Conservation (phyloP, 306 rosid genomes). For the Quillaja saponaria region DNA sequence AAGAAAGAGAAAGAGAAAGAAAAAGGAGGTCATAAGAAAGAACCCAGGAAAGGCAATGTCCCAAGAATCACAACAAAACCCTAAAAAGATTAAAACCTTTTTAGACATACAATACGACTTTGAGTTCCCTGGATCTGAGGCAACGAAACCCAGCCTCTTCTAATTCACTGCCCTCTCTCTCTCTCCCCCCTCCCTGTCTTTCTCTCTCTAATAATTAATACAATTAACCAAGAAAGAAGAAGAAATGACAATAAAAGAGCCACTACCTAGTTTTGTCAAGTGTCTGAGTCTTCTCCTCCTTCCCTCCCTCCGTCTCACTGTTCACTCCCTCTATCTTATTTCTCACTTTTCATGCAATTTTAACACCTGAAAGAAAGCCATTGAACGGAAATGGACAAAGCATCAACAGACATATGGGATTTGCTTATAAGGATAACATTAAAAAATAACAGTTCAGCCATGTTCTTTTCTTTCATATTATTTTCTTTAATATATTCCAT, state of each 20-base stretch:
- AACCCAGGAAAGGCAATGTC: slow-evolving; percentile 55
- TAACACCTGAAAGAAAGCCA: slow-evolving; percentile 63
- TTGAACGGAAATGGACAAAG: slow-evolving; percentile 35
- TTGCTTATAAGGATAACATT: slow-evolving; percentile 40
- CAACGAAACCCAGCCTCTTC: slow-evolving; percentile 62
- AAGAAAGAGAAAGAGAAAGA: slow-evolving; percentile 42
- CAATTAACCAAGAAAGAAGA: slow-evolving; percentile 39
- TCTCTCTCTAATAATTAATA: slow-evolving; percentile 41
- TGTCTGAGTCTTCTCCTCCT: slow-evolving; percentile 33
- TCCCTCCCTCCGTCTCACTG: slow-evolving; percentile 17
- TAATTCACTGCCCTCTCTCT: slow-evolving; percentile 38
- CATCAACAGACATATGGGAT: slow-evolving; percentile 32
- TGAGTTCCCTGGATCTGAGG: slow-evolving; percentile 94
- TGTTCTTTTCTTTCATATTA: neutral
- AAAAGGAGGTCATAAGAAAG: slow-evolving; percentile 65
- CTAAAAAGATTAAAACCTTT: slow-evolving; percentile 53
- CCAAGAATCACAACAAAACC: slow-evolving; percentile 84
- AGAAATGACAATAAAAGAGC: slow-evolving; percentile 26
- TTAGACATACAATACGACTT: slow-evolving; percentile 29
- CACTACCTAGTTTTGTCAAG: slow-evolving; percentile 75
- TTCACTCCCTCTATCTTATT: slow-evolving; percentile 17
- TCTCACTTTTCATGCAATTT: slow-evolving; percentile 20
- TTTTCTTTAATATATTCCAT: neutral
- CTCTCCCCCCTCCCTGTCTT: slow-evolving; percentile 27
- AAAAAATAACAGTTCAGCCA: slow-evolving; percentile 39